Percentiles rank a stretch among this genome's conserved stretches.
These are phyloP conservation scores for Entamoeba invadens DNA, from an alignment of 208 protist species.

Conservation along the genomic window DNA sequence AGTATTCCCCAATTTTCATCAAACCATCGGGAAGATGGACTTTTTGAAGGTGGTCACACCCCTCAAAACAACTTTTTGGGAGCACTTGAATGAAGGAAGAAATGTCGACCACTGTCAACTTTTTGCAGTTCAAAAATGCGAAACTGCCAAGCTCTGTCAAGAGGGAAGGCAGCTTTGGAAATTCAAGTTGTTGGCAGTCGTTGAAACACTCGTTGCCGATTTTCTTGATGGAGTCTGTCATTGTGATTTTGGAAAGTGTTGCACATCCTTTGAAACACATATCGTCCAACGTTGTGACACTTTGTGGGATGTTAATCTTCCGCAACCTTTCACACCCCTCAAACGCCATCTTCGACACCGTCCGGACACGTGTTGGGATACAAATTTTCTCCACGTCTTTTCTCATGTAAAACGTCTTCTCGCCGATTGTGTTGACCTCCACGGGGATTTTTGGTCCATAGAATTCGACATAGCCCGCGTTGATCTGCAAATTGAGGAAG, in stretches of 20 bases:
- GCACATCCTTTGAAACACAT: neutral
- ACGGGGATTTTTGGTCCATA: neutral
- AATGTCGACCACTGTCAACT: neutral
- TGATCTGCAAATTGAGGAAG: neutral
- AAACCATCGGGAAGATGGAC: neutral
- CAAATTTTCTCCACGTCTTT: neutral
- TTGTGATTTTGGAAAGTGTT: neutral
- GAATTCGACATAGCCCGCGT: neutral
- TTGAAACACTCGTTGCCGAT: neutral
- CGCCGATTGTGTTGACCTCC: neutral
- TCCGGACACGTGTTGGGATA: neutral
- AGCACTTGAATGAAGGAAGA: neutral
- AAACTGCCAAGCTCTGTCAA: neutral
- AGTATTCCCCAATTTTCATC: neutral
- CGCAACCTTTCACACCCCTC: neutral
- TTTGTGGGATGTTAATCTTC: neutral
- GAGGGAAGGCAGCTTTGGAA: neutral
- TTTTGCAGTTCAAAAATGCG: neutral
- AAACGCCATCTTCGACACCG: neutral
- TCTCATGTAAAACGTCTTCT: neutral
- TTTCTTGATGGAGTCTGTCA: neutral
- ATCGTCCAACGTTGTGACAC: neutral
- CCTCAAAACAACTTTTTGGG: neutral
- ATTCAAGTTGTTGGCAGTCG: neutral
- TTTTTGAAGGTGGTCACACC: neutral